Conservation (phyloP, 768 basidiomycete genomes). For the Glaciozyma martinii region DNA sequence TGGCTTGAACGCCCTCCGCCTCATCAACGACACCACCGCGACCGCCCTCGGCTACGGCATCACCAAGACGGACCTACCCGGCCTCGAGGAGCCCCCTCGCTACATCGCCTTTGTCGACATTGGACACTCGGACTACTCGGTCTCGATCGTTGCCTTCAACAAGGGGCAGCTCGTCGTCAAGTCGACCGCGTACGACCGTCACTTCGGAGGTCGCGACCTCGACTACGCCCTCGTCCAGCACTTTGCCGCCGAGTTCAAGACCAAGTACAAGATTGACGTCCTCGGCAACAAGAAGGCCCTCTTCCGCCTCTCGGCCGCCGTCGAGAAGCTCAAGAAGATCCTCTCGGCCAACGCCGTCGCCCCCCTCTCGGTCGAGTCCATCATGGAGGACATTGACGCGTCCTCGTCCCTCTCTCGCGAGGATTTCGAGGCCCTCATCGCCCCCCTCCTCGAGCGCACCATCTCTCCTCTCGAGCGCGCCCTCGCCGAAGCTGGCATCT, state of each 20-base stretch:
- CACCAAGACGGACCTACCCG: constrained; percentile 92
- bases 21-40: constrained; percentile 96
- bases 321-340: constrained; percentile 93
- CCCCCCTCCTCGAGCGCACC: constrained; percentile 66
- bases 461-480: constrained; percentile 65
- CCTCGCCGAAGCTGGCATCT: constrained; percentile 67
- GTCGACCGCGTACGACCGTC: constrained; percentile 77
- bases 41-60: constrained; percentile 95
- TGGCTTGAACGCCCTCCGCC: constrained; percentile 77
- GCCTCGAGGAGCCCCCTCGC: constrained; percentile 62
- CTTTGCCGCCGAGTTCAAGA: constrained; percentile 84
- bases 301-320: constrained; percentile 79
- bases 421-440: constrained; percentile 67
- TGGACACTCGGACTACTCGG: constrained; percentile 84
- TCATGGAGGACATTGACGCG: constrained; percentile 93
- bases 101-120: constrained; percentile 92
- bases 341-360: constrained; percentile 87
- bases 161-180: constrained; percentile 86
- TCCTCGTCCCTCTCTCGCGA: constrained; percentile 76
- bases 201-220: constrained; percentile 93
- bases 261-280: constrained; percentile 98
- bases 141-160: constrained; percentile 80
- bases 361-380: constrained; percentile 83
- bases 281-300: constrained; percentile 78
- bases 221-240: constrained; percentile 81